phyloP scores from a whole-genome alignment of 306 rosid genomes.

The Malus asiatica region DNA sequence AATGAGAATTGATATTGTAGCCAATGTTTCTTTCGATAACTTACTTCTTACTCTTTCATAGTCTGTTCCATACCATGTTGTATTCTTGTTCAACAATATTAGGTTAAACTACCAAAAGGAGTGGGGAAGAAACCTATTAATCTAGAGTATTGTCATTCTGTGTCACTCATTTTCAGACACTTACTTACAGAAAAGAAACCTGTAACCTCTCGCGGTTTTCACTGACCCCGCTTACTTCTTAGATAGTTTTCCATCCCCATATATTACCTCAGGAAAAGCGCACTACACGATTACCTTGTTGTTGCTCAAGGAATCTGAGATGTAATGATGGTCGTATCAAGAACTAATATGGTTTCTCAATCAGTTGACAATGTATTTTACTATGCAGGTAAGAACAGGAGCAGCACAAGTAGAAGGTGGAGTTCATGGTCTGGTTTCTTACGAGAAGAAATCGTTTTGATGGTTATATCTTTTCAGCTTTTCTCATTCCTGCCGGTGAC shows the following conservation, averaged over 20 bases:
- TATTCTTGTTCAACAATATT: neutral
- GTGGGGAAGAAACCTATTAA: neutral
- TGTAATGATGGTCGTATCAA: neutral
- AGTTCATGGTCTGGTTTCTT: constrained; percentile 76
- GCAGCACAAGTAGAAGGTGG: constrained; percentile 99
- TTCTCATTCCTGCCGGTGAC: neutral
- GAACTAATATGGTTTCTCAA: neutral
- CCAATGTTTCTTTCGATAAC: neutral
- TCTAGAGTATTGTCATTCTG: neutral
- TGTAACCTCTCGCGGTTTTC: too few species aligned
- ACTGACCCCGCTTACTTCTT: too few species aligned
- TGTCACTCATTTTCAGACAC: neutral
- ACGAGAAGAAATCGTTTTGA: constrained; percentile 78
- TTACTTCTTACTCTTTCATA: neutral
- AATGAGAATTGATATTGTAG: neutral
- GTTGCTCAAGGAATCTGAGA: neutral
- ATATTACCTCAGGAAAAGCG: too few species aligned
- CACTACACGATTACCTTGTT: too few species aligned
- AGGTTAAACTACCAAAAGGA: neutral
- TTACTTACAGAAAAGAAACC: neutral
- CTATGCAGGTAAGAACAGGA: constrained; percentile 74
- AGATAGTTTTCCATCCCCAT: too few species aligned
- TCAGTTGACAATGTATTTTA: neutral
- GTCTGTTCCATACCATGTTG: neutral
- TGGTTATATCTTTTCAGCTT: neutral